Base-by-base conservation (phyloP, 208 protist genomes). In the Crithidia mellificae region DNA sequence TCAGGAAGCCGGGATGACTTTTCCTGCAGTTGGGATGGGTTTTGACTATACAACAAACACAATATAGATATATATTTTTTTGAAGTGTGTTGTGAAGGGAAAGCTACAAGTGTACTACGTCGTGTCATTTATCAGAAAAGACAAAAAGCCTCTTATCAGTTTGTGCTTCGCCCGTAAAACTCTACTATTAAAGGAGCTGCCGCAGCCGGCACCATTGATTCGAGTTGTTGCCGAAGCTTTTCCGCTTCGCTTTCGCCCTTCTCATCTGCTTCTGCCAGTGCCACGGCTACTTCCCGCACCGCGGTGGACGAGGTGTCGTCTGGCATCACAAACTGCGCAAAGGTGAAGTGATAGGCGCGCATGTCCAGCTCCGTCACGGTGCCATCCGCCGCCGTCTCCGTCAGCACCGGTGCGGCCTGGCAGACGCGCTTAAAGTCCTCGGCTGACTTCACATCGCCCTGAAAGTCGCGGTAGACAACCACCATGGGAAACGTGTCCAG, bases 221-320 rank as follows among this genome's bases (percentile, higher is more conserved):
- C 2, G 2, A 81, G 59, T 38, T 63, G 36, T 20, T 27, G 14
- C 5, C 46, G 29, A 27, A 70, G 19, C 6, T 25, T 47, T 9
- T 36, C 50, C 17, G 25, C 12, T 22, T 30, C 30, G n/a, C 49
- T 36, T 9, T 22, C 22, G 9, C 5, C 11, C n/a, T 38, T 38
- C 34, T 38, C 34, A 5, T 58, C 57, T 6, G 36, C 32, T 14
- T 30, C 30, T 6, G 70, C 39, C 0, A 64, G 44, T 29, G 68
- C 43, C n/a, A 14, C 39, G 19, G 79, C 63, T 17, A 74, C n/a
- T 9, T 70, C 56, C 0, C 89, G 80, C n/a, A 94, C 74, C 7
- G 64, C 47, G 7, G 86, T 85, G 0, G 89, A 92, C 0, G 81
- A 91, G 6, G 85, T 88, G 51, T 74, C 56, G 44, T 85, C 81